A percentile compares a stretch with the other conserved stretches of the same genome.
Conservation (phyloP, 352 stramenopile genomes). For the Globisporangium orthogonon region DNA sequence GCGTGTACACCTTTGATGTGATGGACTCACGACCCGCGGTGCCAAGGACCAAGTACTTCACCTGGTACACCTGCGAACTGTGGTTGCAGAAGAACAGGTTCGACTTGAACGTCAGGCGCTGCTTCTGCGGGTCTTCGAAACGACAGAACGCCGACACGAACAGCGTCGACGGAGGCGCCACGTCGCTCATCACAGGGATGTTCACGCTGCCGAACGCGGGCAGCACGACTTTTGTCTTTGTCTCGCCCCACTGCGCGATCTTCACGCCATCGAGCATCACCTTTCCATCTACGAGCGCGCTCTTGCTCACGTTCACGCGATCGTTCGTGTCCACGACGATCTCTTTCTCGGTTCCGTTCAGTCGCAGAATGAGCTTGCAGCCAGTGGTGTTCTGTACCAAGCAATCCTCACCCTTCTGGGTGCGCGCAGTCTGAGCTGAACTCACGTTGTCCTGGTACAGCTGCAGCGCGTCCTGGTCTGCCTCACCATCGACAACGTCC, state of each 20-base stretch:
- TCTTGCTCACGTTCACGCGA: constrained; percentile 29
- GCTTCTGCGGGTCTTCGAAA: constrained; percentile 56
- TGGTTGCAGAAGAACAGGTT: constrained; percentile 81
- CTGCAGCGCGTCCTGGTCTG: constrained; percentile 45
- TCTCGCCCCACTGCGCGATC: constrained; percentile 57
- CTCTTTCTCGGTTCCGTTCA: constrained; percentile 34
- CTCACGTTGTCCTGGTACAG: constrained; percentile 63
- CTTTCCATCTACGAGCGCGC: constrained; percentile 22
- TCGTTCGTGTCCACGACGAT: constrained; percentile 39
- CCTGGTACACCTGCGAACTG: constrained; percentile 61
- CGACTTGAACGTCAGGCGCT: constrained; percentile 69
- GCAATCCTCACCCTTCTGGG: constrained; percentile 36
- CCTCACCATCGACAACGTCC: constrained; percentile 65
- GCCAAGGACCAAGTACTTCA: constrained; percentile 67
- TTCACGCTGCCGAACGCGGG: constrained; percentile 60
- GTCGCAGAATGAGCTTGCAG: constrained; percentile 39
- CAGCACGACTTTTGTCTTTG: constrained; percentile 27
- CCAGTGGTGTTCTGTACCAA: constrained; percentile 72
- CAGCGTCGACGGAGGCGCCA: constrained; percentile 30
- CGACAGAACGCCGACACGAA: constrained; percentile 66
- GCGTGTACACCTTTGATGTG: constrained; percentile 50
- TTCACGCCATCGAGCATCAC: constrained; percentile 37
- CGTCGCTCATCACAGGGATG: constrained; percentile 37
- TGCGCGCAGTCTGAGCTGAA: constrained; percentile 26
- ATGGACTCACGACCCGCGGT: constrained; percentile 35